Base-by-base conservation (phyloP, 2,329 filamentous ascomycete species). In the Neofusicoccum parvum region DNA sequence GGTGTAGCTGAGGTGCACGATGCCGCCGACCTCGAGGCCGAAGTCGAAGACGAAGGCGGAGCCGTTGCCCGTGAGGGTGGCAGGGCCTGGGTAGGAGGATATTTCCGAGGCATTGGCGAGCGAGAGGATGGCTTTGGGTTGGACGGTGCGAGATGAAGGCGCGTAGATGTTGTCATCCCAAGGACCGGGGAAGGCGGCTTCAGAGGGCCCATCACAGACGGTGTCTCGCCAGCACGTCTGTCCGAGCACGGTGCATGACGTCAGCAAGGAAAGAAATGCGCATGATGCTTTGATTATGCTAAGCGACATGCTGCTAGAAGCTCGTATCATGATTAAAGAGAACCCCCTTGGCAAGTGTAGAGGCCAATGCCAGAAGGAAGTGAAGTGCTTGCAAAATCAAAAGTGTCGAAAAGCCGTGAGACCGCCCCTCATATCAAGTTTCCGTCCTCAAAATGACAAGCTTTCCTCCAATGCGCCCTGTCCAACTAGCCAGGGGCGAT, bases 121-220 rank as follows among this genome's bases (percentile, higher is more conserved):
- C 3, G 77, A 77, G 3, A 84, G 76, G 20, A 82, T 76, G 15
- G 74, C 79, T 49, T 74, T 73, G 1, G 86, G 86, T 3, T 72
- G 70, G 2, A 87, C 79, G 4, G 74, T 83, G 41, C 87, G 79
- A 2, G 83, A 83, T 5, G 76, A 64, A 0, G 86, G 86, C 1
- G 86, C 82, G 68, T 82, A 87, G 56, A 86, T 88, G 69, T 86
- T 84, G 0, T 79, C 73, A 37, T 89, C 83, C 87, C 87, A 89
- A 15, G 75, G 74, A 0, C 87, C 87, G 2, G 81, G 79, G 67
- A 88, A 89, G 0, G 86, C 80, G 6, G 82, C 72, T 5, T 81
- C 73, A 10, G 72, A 71, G 3, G 85, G 82, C 3, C 82, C 82
- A 20, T 78, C 82, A 70, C 87, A 89, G 20, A 79, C 72, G 1